Evolutionary conservation across 441 rosid species (phyloP), one percentile per base, ranked within the genome.

Genomic region (Corymbia calophylla): DNA sequence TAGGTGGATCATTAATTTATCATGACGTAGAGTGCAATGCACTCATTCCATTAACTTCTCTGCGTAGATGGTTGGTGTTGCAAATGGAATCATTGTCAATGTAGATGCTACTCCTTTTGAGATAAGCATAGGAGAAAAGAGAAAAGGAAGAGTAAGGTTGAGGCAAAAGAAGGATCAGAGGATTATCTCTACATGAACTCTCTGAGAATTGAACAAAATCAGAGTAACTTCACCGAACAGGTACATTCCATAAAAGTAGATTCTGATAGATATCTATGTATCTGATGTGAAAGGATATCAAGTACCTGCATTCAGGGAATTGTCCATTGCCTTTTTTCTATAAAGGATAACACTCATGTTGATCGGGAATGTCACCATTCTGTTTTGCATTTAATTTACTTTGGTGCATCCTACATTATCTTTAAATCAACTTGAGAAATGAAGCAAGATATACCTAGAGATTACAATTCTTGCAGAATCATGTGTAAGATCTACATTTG

Each of bases 81-180:
- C 87, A 32, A 64, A 49, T 49, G 10, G 15, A 16, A 60, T n/a
- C 27, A 39, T 23, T 27, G 47, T 39, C 29, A 17, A 62, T 3
- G 13, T 66, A 64, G 82, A 85, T 29, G 56, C 12, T 19, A 60
- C 87, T 89, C 35, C 82, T 62, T 68, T 64, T 29, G 31, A 56
- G 48, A 85, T 27, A 47, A 86, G 25, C 64, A 55, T 86, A 27
- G 68, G 77, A 16, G 91, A 49, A n/a, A 87, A 87, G 82, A 87
- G 89, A 53, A 89, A 87, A 81, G 60, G 91, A 29, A 68, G 56
- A 68, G 86, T 56, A 44, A 87, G 66, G 88, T 89, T 87, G 21
- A 62, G 91, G 35, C 35, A 56, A 35, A n/a, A 19, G 64, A 87
- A 9, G 64, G 56, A 68, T 64, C 60, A 11, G 88, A 89, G 64